Evolutionary conservation across 208 protist genomes (phyloP).

Genomic region (Crithidia sp.): DNA sequence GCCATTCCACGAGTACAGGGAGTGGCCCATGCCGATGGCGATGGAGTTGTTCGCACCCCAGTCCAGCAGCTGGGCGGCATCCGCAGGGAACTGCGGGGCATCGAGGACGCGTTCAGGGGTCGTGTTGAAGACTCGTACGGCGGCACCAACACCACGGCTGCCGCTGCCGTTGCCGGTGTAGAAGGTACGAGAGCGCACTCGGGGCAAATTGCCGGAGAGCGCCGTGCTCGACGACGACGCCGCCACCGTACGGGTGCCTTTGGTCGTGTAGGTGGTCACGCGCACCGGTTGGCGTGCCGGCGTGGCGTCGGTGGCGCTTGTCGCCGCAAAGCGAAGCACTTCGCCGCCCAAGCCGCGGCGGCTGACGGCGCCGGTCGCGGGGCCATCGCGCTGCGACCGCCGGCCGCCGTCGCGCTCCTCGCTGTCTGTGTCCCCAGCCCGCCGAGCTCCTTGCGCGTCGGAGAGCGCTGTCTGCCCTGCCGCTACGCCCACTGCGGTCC

Average conservation of each 20-base stretch:
- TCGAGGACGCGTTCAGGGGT: slow-evolving; percentile 83
- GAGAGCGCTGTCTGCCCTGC: no score
- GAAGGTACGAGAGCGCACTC: slow-evolving; percentile 26
- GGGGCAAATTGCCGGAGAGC: slow-evolving; percentile 15
- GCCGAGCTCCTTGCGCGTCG: neutral
- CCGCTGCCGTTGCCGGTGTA: slow-evolving; percentile 29
- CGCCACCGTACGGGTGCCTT: slow-evolving; percentile 6
- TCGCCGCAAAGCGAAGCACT: slow-evolving; percentile 39
- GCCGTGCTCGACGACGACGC: slow-evolving; percentile 6
- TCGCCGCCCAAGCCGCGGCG: slow-evolving; percentile 49
- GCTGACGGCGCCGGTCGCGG: slow-evolving; percentile 15
- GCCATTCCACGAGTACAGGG: slow-evolving; percentile 77
- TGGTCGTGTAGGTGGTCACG: slow-evolving; percentile 19
- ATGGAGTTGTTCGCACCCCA: slow-evolving; percentile 88
- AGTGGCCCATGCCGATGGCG: slow-evolving; percentile 76
- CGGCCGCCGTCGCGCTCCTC: slow-evolving; percentile 20
- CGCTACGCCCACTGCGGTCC: neutral
- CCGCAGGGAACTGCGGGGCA: slow-evolving; percentile 71
- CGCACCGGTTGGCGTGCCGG: slow-evolving; percentile 10
- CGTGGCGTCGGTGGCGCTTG: neutral
- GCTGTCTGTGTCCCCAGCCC: slow-evolving; percentile 1
- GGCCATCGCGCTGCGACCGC: neutral
- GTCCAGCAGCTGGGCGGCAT: slow-evolving; percentile 72
- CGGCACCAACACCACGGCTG: slow-evolving; percentile 7
- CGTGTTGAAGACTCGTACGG: slow-evolving; percentile 56